phyloP scores from a whole-genome alignment of 805 yeast species.

The Wickerhamomyces xylosicus region DNA sequence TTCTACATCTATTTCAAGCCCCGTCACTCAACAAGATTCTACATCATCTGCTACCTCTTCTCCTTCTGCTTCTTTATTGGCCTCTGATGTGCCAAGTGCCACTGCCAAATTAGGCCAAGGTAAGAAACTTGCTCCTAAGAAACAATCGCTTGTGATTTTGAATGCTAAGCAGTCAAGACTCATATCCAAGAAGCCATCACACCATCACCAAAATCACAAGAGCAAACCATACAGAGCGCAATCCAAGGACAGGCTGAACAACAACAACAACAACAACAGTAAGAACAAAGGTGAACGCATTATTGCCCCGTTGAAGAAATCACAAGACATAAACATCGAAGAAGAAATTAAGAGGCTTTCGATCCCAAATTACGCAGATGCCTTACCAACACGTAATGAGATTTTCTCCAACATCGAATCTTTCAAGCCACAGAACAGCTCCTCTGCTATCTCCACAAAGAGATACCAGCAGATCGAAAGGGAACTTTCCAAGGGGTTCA shows the following conservation, averaged over 20 bases:
- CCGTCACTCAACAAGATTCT: not conserved
- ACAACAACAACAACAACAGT: too few species aligned
- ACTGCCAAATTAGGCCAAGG: constrained; percentile 12
- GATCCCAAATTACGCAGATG: not conserved
- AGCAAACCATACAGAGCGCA: too few species aligned
- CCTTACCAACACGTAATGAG: constrained; percentile 4
- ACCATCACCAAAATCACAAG: constrained; percentile 1
- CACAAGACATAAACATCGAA: too few species aligned
- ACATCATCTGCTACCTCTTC: not conserved
- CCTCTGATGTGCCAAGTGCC: not conserved
- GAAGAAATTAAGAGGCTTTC: too few species aligned
- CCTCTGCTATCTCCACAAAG: constrained; percentile 9
- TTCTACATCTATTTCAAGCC: not conserved
- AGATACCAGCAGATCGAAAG: constrained; percentile 11
- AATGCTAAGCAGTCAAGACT: constrained; percentile 14
- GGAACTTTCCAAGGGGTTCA: constrained; percentile 8
- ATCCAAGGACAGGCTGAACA: too few species aligned
- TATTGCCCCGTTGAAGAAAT: too few species aligned
- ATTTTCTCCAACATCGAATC: constrained; percentile 4
- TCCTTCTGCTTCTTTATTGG: not conserved
- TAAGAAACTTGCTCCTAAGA: constrained; percentile 15
- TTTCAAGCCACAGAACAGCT: constrained; percentile 11
- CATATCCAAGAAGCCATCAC: constrained; percentile 3
- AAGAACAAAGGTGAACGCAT: too few species aligned
- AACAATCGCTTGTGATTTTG: constrained; percentile 14